Conservation (phyloP, 2,329 filamentous ascomycete genomes). For the Colletotrichum cordylinicola region DNA sequence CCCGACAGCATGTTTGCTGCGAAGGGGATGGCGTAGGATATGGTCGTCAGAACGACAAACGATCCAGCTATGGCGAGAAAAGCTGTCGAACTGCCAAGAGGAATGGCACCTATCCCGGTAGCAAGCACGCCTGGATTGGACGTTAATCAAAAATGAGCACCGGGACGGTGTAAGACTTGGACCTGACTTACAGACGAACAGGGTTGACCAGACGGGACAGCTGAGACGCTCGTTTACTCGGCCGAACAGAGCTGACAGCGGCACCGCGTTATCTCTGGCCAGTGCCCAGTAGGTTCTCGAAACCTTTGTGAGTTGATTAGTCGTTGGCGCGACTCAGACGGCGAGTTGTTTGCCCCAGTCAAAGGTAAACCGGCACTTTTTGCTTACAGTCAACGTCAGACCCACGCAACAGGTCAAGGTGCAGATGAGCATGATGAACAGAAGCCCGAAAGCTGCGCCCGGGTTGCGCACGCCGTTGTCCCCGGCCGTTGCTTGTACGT, state of each 20-base stretch:
- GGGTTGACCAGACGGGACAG: slow-evolving; percentile 63
- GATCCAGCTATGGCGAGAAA: slow-evolving; percentile 64
- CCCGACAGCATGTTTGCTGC: slow-evolving; percentile 57
- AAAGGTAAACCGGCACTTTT: neutral
- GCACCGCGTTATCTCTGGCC: slow-evolving; percentile 66
- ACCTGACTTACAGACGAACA: slow-evolving; percentile 48
- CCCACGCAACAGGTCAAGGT: slow-evolving; percentile 54
- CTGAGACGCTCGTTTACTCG: slow-evolving; percentile 57
- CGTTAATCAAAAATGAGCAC: neutral
- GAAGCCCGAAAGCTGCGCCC: slow-evolving; percentile 60
- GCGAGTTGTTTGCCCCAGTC: neutral
- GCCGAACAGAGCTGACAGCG: slow-evolving; percentile 41
- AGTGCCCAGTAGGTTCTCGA: slow-evolving; percentile 54
- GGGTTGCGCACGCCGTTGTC: slow-evolving; percentile 47
- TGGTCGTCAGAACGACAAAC: slow-evolving; percentile 61
- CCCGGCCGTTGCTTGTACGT: slow-evolving; percentile 59
- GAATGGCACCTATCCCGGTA: slow-evolving; percentile 61
- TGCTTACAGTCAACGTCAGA: slow-evolving; percentile 53
- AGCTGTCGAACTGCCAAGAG: slow-evolving; percentile 58
- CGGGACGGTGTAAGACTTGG: neutral
- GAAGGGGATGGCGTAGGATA: slow-evolving; percentile 57
- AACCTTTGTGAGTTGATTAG: slow-evolving; percentile 5
- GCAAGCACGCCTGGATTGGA: slow-evolving; percentile 42
- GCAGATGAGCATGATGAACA: slow-evolving; percentile 62
- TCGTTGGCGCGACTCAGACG: neutral